Evolutionary conservation across 257 asterid species (phyloP).

Genomic region (Plantago elongata): DNA sequence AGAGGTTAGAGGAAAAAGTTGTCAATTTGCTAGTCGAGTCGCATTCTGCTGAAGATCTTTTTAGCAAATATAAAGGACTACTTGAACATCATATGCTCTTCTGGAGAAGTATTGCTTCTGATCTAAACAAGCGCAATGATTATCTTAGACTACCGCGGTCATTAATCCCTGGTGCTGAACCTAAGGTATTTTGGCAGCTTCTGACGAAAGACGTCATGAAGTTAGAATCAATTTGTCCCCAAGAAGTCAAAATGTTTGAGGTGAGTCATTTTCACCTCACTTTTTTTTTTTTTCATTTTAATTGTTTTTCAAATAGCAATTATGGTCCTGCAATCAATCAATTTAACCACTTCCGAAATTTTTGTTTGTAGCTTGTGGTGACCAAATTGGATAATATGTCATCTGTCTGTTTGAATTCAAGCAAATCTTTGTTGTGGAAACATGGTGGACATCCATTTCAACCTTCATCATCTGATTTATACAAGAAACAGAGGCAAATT

Average conservation of each 20-base stretch:
- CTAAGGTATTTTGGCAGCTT: conserved; percentile 50
- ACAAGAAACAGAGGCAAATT: conserved; percentile 54
- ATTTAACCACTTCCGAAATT: conserved; percentile 6
- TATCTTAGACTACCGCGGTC: neutral
- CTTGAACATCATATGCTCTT: conserved; percentile 73
- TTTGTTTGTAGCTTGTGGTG: conserved; percentile 40
- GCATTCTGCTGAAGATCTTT: conserved; percentile 49
- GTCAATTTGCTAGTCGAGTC: conserved; percentile 54
- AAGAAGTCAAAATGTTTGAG: conserved; percentile 51
- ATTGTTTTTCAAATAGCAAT: neutral
- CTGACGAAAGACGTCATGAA: conserved; percentile 50
- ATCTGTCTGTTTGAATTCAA: conserved; percentile 38
- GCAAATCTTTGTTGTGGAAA: conserved; percentile 74
- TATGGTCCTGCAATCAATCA: neutral
- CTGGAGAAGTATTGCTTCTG: conserved; percentile 50
- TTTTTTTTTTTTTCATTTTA: neutral
- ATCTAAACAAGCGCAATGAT: conserved; percentile 35
- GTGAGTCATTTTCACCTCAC: conserved; percentile 27
- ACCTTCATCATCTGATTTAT: conserved; percentile 66
- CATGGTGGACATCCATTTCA: conserved; percentile 84
- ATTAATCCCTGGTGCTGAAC: neutral
- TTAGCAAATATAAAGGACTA: conserved; percentile 46
- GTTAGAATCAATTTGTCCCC: conserved; percentile 44
- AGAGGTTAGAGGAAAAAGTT: conserved; percentile 53
- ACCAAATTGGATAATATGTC: conserved; percentile 32